Evolutionary conservation across 768 basidiomycete species (phyloP), one percentile per base, ranked within the genome.

Genomic region (Myochromella boudieri): DNA sequence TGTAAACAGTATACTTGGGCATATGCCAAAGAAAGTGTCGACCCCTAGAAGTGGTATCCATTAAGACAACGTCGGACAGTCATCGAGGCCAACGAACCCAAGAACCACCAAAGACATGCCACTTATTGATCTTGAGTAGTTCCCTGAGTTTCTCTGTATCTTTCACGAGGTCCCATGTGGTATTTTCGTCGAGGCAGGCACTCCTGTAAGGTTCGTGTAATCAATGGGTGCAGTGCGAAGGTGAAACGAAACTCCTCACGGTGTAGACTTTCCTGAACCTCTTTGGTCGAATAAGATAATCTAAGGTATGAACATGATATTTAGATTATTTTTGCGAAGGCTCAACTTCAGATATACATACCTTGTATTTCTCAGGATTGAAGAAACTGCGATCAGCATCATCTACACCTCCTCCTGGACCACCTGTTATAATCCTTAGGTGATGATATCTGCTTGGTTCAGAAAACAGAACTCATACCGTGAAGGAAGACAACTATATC

Each of bases 91-190:
- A n/a, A 61, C 71, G 40, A 54, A 87, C 88, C 93, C 94, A 95
- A 39, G 87, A 91, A 7, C 94, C 94, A 22, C 95, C 95, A 60
- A 97, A 97, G 21, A 97, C 90, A 46, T 95, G 84, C 94, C 93
- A 97, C 60, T 82, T 90, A 15, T 90, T 84, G 46, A 97, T 76
- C 32, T 68, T 68, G 12, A 97, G 76, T 48, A 87, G 78, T 60
- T 85, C 73, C 46, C 95, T 78, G 20, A 95, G 68, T 57, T 72
- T 85, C 62, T 97, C 95, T 8, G 93, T 82, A 60, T 97, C 95
- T 53, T 80, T 86, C 20, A 97, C 91, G 32, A 95, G 81, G 60
- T 92, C 86, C 91, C 90, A 93, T 4, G 94, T 97, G 2, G 92
- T 97, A 66, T 97, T 97, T 41, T 93, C 85, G 54, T 89, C 85